Base-by-base conservation (phyloP, 2,329 filamentous ascomycete genomes). In the Trichoderma sp. region DNA sequence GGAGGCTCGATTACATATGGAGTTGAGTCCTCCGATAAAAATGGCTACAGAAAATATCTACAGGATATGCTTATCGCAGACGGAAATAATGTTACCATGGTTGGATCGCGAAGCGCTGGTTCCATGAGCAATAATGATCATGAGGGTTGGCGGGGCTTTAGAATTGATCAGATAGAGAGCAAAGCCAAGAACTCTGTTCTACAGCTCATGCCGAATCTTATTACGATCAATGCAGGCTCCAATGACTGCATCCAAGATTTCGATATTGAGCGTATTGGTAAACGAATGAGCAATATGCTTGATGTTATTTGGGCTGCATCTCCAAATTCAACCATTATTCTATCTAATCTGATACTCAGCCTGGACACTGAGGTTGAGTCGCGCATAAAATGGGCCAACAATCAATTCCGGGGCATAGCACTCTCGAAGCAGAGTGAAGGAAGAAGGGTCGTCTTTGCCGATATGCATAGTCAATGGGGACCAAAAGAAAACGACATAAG, bases 91-190 rank as follows among this genome's bases (percentile, higher is more conserved):
- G 79, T 78, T 71, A 80, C 81, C 78, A 84, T 83, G 79, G 82
- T 85, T 18, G 84, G 84, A 26, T 81, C 78, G n/a, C 78, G 77
- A 34, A 73, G 79, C 21, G 74, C 76, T 60, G 83, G 83, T 51
- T 77, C 73, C 71, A 85, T 85, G 83, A 43, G 24, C 26, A 78
- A 83, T 75, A 82, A 82, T 74, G 80, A 83, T 14, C 80, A 83
- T 73, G 85, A 86, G 74, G 84, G 84, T 39, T 84, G 84, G 80
- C 80, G 82, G 0, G 84, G 81, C 28, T 77, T 78, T 57, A 80
- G 81, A 61, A 81, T 86, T 76, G 80, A 80, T 32, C 73, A 84
- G 73, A 80, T 85, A 43, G 72, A 76, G 57, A 75, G 32, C 32
- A 82, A 81, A 71, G 82, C 82, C 28, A 73, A 73, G 30, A 36